Evolutionary conservation across 2,329 filamentous ascomycete genomes (phyloP).

Genomic region (Arthrobotrys entomopaga): DNA sequence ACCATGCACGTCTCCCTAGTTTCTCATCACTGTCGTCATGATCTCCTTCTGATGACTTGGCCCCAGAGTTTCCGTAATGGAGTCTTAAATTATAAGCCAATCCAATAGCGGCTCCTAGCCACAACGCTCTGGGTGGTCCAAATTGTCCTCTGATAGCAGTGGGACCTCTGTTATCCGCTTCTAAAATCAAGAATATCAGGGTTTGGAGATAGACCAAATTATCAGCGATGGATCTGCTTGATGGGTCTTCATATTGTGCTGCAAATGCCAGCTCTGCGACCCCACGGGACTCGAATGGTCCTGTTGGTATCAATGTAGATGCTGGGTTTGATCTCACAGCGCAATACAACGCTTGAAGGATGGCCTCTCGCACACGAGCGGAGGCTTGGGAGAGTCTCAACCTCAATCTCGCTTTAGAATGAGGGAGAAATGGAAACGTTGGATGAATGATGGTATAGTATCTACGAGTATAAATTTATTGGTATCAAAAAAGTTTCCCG

Average conservation of each 20-base stretch:
- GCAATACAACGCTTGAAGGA: constrained; percentile 71
- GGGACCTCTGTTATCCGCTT: constrained; percentile 70
- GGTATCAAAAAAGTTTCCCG: constrained; percentile 46
- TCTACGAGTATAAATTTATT: constrained; percentile 61
- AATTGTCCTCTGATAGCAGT: constrained; percentile 64
- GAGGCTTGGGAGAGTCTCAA: constrained; percentile 70
- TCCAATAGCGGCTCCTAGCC: constrained; percentile 74
- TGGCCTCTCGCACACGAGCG: constrained; percentile 70
- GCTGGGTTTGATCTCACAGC: constrained; percentile 69
- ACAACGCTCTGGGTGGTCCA: constrained; percentile 66
- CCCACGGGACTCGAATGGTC: constrained; percentile 62
- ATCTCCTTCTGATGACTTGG: constrained; percentile 65
- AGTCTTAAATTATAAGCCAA: constrained; percentile 74
- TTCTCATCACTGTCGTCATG: constrained; percentile 70
- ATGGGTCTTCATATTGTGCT: constrained; percentile 64
- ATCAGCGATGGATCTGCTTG: constrained; percentile 62
- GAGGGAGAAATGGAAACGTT: constrained; percentile 73
- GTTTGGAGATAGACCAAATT: constrained; percentile 73
- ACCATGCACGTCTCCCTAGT: constrained; percentile 74
- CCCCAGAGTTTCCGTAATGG: constrained; percentile 65
- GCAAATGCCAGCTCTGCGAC: constrained; percentile 64
- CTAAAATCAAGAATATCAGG: constrained; percentile 73
- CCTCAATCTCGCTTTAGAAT: constrained; percentile 68
- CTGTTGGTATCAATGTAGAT: constrained; percentile 58
- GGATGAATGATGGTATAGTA: constrained; percentile 75